Evolutionary conservation across 352 stramenopile species (phyloP).

Genomic region (Blastocystis sp.): DNA sequence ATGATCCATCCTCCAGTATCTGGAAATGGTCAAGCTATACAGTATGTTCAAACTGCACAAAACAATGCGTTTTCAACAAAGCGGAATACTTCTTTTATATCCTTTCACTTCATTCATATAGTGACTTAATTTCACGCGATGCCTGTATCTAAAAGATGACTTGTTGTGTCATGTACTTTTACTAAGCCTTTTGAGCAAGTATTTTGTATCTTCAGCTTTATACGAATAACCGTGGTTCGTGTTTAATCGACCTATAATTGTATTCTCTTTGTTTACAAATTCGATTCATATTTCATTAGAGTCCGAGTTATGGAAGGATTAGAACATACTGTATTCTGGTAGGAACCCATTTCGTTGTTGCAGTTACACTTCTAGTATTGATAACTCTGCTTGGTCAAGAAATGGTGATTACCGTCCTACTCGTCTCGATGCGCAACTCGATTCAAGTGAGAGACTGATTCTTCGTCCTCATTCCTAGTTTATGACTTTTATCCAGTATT

Average conservation of each 20-base stretch:
- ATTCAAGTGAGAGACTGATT: constrained; percentile 14
- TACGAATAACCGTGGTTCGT: background rate
- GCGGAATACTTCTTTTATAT: constrained; percentile 51
- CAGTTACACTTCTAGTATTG: constrained; percentile 33
- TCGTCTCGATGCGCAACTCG: constrained; percentile 44
- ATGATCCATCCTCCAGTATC: background rate
- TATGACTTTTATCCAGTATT: constrained; percentile 59
- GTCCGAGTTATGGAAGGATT: background rate
- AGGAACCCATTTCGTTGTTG: background rate
- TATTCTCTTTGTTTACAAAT: constrained; percentile 18
- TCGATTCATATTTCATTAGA: background rate
- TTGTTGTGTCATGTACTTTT: too few relatives aligned
- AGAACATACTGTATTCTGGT: constrained; percentile 58
- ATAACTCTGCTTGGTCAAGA: constrained; percentile 53
- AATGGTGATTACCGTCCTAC: constrained; percentile 59
- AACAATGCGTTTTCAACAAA: constrained; percentile 59
- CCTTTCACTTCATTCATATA: background rate
- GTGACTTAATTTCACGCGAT: constrained; percentile 18
- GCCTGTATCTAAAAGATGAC: constrained; percentile 34
- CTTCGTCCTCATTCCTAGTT: constrained; percentile 15
- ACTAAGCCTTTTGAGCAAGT: background rate
- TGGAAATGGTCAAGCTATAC: background rate
- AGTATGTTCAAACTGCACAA: background rate
- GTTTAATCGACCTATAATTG: background rate
- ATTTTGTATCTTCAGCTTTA: constrained; percentile 2